These are phyloP conservation scores for Chrysanthemum lavandulifolium DNA, from an alignment of 129 eudicot species.

Conservation along the genomic window DNA sequence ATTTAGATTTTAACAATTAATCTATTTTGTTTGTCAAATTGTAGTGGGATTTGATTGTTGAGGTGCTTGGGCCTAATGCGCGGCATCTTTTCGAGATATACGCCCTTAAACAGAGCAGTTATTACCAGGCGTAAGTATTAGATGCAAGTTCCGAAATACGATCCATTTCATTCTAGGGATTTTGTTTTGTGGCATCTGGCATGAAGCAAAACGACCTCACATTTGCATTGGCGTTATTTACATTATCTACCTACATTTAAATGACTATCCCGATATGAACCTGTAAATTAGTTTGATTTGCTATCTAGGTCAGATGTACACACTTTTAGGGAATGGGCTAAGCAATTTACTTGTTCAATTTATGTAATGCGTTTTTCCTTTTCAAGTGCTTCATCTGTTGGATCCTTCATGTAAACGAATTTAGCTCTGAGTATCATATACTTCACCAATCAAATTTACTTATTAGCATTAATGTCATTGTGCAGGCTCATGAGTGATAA, in stretches of 20 bases:
- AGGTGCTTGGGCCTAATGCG: slow-evolving; percentile 81
- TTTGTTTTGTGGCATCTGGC: slow-evolving; percentile 6
- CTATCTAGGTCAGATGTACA: too few species aligned
- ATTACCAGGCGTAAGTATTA: slow-evolving; percentile 64
- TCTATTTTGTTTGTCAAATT: slow-evolving; percentile 22
- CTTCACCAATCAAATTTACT: too few species aligned
- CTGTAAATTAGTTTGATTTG: too few species aligned
- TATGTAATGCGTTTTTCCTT: too few species aligned
- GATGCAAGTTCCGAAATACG: not conserved
- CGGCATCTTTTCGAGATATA: slow-evolving; percentile 91
- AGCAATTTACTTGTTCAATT: too few species aligned
- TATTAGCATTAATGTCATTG: not conserved
- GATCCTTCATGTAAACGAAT: too few species aligned
- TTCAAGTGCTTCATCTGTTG: too few species aligned
- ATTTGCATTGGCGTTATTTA: not conserved
- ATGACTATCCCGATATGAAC: too few species aligned
- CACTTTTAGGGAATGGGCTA: too few species aligned
- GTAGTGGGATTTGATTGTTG: slow-evolving; percentile 79
- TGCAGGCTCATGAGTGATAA: slow-evolving; percentile 68
- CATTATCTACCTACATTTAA: too few species aligned
- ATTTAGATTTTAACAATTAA: slow-evolving; percentile 17
- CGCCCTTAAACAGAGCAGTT: slow-evolving; percentile 79
- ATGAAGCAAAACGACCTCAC: slow-evolving; percentile 6
- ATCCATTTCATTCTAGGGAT: not conserved
- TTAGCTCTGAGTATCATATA: too few species aligned